A percentile compares a stretch with the other conserved stretches of the same genome.
Conservation (phyloP, 768 basidiomycete genomes). For the Boletus bicolor region DNA sequence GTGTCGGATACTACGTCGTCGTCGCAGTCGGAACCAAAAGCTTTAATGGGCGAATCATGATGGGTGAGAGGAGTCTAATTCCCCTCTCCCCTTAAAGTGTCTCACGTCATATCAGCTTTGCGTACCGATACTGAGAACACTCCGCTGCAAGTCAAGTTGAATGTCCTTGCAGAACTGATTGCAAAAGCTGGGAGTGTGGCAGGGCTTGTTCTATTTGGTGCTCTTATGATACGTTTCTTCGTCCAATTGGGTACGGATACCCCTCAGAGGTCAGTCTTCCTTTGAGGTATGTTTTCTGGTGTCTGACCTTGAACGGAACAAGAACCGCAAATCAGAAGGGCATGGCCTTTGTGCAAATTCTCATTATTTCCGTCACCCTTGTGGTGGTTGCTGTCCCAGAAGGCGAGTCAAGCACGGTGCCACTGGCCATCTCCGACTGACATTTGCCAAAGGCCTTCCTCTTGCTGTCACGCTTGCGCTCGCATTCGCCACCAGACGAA, state of each 20-base stretch:
- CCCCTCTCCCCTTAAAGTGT: not conserved
- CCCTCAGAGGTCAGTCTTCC: slow-evolving; percentile 49
- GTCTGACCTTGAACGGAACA: slow-evolving; percentile 10
- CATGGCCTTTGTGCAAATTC: slow-evolving; percentile 85
- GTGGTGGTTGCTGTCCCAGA: slow-evolving; percentile 87
- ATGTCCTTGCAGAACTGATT: slow-evolving; percentile 90
- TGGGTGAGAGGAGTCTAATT: slow-evolving; percentile 55
- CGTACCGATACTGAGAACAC: slow-evolving; percentile 86
- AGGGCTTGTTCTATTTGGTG: slow-evolving; percentile 75
- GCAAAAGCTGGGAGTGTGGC: slow-evolving; percentile 85
- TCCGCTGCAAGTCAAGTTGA: slow-evolving; percentile 91
- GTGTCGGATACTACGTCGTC: slow-evolving; percentile 89
- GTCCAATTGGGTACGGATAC: slow-evolving; percentile 70
- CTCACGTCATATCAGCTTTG: slow-evolving; percentile 52
- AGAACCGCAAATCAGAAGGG: slow-evolving; percentile 80
- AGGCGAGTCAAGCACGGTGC: slow-evolving; percentile 38
- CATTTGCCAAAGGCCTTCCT: slow-evolving; percentile 62
- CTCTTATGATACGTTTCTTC: slow-evolving; percentile 93
- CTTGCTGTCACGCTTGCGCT: slow-evolving; percentile 95
- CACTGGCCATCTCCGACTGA: not conserved
- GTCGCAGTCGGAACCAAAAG: slow-evolving; percentile 89
- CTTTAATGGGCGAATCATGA: slow-evolving; percentile 97
- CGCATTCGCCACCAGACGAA: slow-evolving; percentile 97
- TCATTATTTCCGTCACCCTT: slow-evolving; percentile 94
- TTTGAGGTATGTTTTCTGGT: not conserved